Evolutionary conservation across 352 stramenopile genomes (phyloP).

Genomic region (Globisporangium spiculum): DNA sequence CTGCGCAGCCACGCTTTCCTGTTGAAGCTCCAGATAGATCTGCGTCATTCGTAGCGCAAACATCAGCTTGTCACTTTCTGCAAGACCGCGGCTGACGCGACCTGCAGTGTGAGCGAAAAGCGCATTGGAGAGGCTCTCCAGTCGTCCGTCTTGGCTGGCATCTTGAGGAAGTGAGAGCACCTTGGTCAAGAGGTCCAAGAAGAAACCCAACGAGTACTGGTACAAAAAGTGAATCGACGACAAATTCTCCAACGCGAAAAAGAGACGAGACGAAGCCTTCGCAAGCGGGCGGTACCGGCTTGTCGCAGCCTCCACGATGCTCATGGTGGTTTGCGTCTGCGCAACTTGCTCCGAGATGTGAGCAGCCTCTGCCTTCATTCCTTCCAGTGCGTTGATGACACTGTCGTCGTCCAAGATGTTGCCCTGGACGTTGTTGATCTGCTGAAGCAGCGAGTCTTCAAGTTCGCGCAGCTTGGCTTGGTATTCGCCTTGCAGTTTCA

Average conservation of each 20-base stretch:
- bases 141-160: conserved; percentile 27
- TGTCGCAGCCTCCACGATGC: conserved; percentile 87
- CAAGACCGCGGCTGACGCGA: conserved; percentile 93
- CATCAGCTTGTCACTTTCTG: conserved; percentile 98
- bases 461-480: conserved; percentile 96
- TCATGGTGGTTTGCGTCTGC: conserved; percentile 82
- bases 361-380: conserved; percentile 97
- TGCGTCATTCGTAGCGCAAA: conserved; percentile 96
- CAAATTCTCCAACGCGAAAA: conserved; percentile 93
- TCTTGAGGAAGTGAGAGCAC: conserved; percentile 71
- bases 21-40: conserved; percentile 83
- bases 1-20: conserved; percentile 34
- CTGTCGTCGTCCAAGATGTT: conserved; percentile 99
- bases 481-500: conserved; percentile 99
- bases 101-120: conserved; percentile 93
- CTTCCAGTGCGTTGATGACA: conserved; percentile 98
- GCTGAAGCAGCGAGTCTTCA: conserved; percentile 97
- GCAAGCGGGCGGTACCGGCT: conserved; percentile 96
- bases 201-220: conserved; percentile 98
- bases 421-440: conserved; percentile 98
- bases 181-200: conserved; percentile 93
- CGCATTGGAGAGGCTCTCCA: conserved; percentile 64
- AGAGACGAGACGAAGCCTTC: conserved; percentile 82
- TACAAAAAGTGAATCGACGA: conserved; percentile 98
- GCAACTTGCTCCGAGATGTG: conserved; percentile 93